These are phyloP conservation scores for Rhizophagus clarus DNA, from an alignment of 192 early-diverging fungal species.

Conservation along the genomic window DNA sequence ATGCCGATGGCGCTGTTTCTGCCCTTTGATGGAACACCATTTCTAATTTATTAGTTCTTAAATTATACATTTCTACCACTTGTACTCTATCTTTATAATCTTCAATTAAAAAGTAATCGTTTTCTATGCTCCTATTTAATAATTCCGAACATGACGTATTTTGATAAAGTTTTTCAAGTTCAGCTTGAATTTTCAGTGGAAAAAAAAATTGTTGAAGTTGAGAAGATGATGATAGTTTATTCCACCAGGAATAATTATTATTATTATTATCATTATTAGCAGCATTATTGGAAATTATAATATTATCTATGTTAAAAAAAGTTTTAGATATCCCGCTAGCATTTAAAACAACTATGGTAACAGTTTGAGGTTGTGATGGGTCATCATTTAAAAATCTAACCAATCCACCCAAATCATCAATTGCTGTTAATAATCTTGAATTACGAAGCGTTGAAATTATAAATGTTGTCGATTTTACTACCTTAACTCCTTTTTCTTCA, in stretches of 20 bases:
- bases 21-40: background rate
- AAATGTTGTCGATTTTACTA: background rate
- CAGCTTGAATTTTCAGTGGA: background rate
- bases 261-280: background rate
- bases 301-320: background rate
- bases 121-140: constrained; percentile 9
- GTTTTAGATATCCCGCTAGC: background rate
- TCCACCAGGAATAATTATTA: background rate
- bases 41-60: constrained; percentile 9
- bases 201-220: constrained; percentile 4
- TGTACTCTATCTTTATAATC: constrained; percentile 12
- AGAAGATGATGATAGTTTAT: background rate
- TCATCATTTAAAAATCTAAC: constrained; percentile 7
- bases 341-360: background rate
- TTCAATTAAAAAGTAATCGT: constrained; percentile 8
- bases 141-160: constrained; percentile 3
- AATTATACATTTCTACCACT: constrained; percentile 7
- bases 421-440: background rate
- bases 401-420: background rate
- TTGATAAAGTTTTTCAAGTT: constrained; percentile 8
- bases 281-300: background rate
- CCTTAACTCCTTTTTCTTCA: background rate
- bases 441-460: background rate
- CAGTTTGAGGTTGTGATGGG: background rate
- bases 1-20: background rate